Evolutionary conservation across 352 stramenopile species (phyloP), one percentile per base, ranked within the genome.

Genomic region (Phytophthora pluvialis): DNA sequence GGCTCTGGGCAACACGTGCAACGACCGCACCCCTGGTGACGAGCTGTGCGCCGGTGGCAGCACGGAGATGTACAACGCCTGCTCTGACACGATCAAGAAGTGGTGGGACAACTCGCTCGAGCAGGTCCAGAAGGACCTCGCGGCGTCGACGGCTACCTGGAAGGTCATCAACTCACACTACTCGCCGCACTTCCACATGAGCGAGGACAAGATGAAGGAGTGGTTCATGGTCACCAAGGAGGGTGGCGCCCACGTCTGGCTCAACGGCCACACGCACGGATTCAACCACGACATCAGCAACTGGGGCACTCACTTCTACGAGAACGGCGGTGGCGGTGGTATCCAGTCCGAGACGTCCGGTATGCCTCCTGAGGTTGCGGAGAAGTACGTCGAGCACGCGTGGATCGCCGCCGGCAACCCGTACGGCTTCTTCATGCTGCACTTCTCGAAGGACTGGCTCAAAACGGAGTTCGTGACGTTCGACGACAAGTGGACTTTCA

Each of bases 111-210:
- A 83, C 28, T 96, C 86, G 38, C 62, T 95, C 1, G 67, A 59
- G 13, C 78, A 92, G 36, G 72, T 93, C 8, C 64, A 91, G 64
- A 81, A 81, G 60, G 88, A 96, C 48, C 57, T 96, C 5, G 71
- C 72, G 55, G 65, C 67, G 3, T 96, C 88, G 0, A 95, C 49
- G 39, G 86, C 88, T 13, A 93, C 83, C 9, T 96, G 84, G 81
- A 96, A 95, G 79, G 73, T 95, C 48, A 80, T 96, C 47, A 96
- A 95, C 75, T 94, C 88, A 69, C 88, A 96, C 75, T 96, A 96
- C 78, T 96, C 86, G 50, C 86, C 88, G 21, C 86, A 94, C 67
- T 93, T 93, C 60, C 88, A 96, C 78, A 96, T 96, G 88, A 91
- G 73, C 55, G 81, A 90, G 45, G 80, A 90, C 61, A 93, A 93